Percentiles rank a stretch among this genome's conserved stretches.
Evolutionary conservation across 2,329 filamentous ascomycete genomes (phyloP).

Genomic region (Xylariaceae sp.): DNA sequence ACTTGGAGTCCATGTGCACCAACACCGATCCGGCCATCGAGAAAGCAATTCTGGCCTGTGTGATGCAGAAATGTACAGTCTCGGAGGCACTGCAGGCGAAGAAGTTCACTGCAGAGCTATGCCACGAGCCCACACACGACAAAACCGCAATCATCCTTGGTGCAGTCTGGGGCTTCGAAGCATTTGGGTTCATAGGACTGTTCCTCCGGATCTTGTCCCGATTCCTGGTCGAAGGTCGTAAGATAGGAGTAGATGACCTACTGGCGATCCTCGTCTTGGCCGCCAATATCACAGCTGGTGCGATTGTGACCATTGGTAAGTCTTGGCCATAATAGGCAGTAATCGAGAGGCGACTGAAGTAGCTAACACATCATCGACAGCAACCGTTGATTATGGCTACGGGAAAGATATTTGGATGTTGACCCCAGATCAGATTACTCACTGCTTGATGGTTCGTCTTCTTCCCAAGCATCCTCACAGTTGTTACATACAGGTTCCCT

Average conservation of each 20-base stretch:
- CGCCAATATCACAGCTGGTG: neutral
- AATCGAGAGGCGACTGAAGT: too few relatives aligned
- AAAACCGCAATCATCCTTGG: neutral
- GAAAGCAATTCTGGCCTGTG: neutral
- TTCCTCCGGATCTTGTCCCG: neutral
- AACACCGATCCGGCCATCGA: neutral
- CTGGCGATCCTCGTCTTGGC: neutral
- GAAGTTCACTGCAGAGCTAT: constrained; percentile 2
- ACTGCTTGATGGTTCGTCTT: constrained; percentile 2
- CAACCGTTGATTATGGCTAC: neutral
- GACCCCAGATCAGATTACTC: constrained; percentile 1
- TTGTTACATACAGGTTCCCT: too few relatives aligned
- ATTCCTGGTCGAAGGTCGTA: neutral
- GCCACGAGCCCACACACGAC: neutral
- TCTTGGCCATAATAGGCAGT: too few relatives aligned
- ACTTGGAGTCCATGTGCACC: neutral
- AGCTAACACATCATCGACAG: neutral
- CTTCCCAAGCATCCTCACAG: too few relatives aligned
- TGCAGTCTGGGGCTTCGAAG: neutral
- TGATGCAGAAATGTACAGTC: neutral
- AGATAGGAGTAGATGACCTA: constrained; percentile 3
- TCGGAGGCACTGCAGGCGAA: constrained; percentile 1
- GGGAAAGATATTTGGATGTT: constrained; percentile 5
- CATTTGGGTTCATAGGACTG: neutral
- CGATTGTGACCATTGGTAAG: neutral